Evolutionary conservation across 495 filamentous ascomycete genomes (phyloP), one percentile per base, ranked within the genome.

Genomic region (Penicillium coprophilum): DNA sequence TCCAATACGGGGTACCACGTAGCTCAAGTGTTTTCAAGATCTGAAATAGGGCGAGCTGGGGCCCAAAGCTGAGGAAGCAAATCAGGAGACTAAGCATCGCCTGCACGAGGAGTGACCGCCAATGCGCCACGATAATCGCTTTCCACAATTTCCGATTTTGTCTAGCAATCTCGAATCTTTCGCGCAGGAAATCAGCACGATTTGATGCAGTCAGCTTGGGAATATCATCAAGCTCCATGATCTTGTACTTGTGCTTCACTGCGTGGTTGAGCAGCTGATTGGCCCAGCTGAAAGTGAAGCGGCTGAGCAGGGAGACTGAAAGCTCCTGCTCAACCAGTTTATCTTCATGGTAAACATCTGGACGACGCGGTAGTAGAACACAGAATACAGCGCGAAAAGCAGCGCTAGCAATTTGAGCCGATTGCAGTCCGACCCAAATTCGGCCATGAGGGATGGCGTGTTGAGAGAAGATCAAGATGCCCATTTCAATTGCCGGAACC

Each of bases 281-380:
- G 9, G 81, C 79, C 89, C 89, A 93, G 34, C 65, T 62, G 61
- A 84, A 92, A 8, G 77, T 89, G 63, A 82, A 86, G 28, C 85
- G 82, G 40, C 71, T 77, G 41, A 85, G 70, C 0, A 84, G 79
- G 5, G 85, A 86, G 10, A 72, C 78, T 0, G 85, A 87, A 44
- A 73, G 76, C 68, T 88, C 79, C 31, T 77, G 70, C 64, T 92
- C 90, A 10, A 94, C 86, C 10, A 74, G 59, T 40, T 80, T 67
- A 28, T 81, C 87, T 31, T 77, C 61, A 20, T 78, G 61, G 48
- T 75, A 77, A 40, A 94, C 82, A 46, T 85, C 77, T 9, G 90
- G 89, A 17, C 89, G 78, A 36, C 90, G 80, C 9, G 87, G 89
- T 12, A 92, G 64, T 17, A 74, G 58, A 6, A 72, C 45, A 50